Conservation (phyloP, 192 early-diverging fungal species). For the Umbelopsis ramanniana region DNA sequence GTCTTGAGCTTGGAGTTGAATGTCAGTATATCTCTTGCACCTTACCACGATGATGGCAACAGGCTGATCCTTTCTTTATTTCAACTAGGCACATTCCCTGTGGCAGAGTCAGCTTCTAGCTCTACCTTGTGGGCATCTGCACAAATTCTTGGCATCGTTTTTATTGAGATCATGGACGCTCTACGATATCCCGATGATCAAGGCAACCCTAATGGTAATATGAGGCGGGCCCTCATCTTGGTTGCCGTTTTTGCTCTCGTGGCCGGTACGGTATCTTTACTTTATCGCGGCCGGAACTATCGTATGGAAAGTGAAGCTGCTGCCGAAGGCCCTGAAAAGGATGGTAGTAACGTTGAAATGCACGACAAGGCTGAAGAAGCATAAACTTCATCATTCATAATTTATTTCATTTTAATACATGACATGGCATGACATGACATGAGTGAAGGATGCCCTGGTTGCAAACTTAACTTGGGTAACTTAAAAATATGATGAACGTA, state of each 20-base stretch:
- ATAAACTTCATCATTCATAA: not conserved
- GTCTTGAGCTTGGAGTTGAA: constrained; percentile 43
- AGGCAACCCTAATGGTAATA: constrained; percentile 34
- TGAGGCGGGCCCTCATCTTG: constrained; percentile 31
- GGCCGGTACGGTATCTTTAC: constrained; percentile 6
- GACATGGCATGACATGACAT: too few relatives aligned
- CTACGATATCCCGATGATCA: constrained; percentile 26
- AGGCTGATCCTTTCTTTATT: not conserved
- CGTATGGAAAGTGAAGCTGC: constrained; percentile 37
- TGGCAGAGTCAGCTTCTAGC: constrained; percentile 39
- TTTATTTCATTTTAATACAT: not conserved
- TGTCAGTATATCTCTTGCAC: constrained; percentile 22
- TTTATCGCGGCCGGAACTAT: constrained; percentile 38
- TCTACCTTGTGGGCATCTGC: constrained; percentile 39
- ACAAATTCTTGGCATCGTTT: constrained; percentile 37
- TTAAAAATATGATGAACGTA: not conserved
- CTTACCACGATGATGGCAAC: not conserved
- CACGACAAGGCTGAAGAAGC: not conserved
- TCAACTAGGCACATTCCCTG: constrained; percentile 37
- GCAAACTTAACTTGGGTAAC: not conserved
- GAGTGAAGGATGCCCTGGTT: too few relatives aligned
- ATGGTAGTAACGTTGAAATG: not conserved
- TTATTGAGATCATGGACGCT: constrained; percentile 29
- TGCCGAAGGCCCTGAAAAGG: not conserved
- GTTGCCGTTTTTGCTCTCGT: constrained; percentile 22